Percentiles rank a stretch among this genome's conserved stretches.
Conservation (phyloP, 176 grass and related monocot genomes). For the Oryza meyeriana region DNA sequence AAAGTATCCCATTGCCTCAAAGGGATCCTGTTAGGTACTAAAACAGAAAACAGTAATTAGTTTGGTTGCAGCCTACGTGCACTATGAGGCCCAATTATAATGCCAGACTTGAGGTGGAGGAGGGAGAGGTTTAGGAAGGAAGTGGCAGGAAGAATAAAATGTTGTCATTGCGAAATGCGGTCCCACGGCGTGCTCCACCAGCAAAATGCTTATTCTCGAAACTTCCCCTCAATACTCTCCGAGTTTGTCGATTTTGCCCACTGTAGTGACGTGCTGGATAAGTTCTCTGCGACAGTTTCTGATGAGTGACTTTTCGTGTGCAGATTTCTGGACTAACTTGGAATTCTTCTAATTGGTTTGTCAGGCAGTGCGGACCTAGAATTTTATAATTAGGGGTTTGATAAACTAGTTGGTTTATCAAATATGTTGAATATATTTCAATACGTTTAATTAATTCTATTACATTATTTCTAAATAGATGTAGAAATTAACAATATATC, state of each 20-base stretch:
- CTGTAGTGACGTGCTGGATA: neutral
- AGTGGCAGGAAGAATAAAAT: constrained; percentile 19
- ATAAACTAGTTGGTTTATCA: too few species aligned
- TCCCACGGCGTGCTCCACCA: constrained; percentile 57
- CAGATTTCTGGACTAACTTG: neutral
- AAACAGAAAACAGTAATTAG: too few species aligned
- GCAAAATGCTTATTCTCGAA: neutral
- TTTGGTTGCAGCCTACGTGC: too few species aligned
- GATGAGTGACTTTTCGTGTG: neutral
- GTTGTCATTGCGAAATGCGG: constrained; percentile 90
- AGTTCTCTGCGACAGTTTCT: neutral
- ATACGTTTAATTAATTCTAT: too few species aligned
- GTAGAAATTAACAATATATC: too few species aligned
- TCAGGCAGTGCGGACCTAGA: too few species aligned
- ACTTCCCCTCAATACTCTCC: neutral
- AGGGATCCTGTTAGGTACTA: too few species aligned
- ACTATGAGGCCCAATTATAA: neutral
- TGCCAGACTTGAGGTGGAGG: neutral
- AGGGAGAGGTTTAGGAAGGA: neutral
- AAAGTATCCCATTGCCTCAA: too few species aligned
- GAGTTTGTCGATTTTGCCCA: neutral
- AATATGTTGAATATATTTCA: too few species aligned
- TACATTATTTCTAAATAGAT: too few species aligned
- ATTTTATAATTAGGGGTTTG: too few species aligned
- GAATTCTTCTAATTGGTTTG: too few species aligned